Percentiles rank a stretch among this genome's conserved stretches.
Conservation (phyloP, 2,329 filamentous ascomycete genomes). For the Neopestalotiopsis sp. region DNA sequence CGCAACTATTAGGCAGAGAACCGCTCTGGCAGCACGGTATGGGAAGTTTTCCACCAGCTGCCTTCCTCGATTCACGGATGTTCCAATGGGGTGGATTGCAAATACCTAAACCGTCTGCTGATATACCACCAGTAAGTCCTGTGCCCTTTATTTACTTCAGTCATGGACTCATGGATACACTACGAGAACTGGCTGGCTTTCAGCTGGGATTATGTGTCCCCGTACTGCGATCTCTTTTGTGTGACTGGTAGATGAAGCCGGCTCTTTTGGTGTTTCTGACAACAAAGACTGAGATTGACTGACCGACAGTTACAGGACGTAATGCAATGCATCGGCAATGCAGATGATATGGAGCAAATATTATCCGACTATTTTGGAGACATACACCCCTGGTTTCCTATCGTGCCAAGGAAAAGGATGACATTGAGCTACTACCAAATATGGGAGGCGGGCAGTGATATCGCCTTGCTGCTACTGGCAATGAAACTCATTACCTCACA, state of each 20-base stretch:
- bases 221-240: background rate
- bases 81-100: slow-evolving; percentile 42
- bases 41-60: slow-evolving; percentile 45
- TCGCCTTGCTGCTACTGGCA: slow-evolving; percentile 51
- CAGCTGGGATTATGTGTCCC: no score
- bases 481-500: slow-evolving; percentile 50
- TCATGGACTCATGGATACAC: no score
- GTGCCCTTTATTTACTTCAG: background rate
- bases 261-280: background rate
- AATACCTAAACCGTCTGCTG: slow-evolving; percentile 42
- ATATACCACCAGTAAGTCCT: slow-evolving; percentile 42
- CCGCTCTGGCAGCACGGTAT: slow-evolving; percentile 26
- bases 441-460: slow-evolving; percentile 49
- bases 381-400: slow-evolving; percentile 52
- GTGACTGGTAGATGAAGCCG: background rate
- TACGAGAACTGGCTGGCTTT: no score
- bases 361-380: slow-evolving; percentile 48
- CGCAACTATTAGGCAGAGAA: slow-evolving; percentile 18
- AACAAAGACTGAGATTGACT: slow-evolving; percentile 7
- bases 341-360: slow-evolving; percentile 40
- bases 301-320: slow-evolving; percentile 36
- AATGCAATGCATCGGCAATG: slow-evolving; percentile 43
- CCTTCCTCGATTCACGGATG: slow-evolving; percentile 47
- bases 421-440: slow-evolving; percentile 45
- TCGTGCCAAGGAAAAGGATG: slow-evolving; percentile 51